phyloP scores from a whole-genome alignment of 352 stramenopile species.

The Saprolegnia parasitica region DNA sequence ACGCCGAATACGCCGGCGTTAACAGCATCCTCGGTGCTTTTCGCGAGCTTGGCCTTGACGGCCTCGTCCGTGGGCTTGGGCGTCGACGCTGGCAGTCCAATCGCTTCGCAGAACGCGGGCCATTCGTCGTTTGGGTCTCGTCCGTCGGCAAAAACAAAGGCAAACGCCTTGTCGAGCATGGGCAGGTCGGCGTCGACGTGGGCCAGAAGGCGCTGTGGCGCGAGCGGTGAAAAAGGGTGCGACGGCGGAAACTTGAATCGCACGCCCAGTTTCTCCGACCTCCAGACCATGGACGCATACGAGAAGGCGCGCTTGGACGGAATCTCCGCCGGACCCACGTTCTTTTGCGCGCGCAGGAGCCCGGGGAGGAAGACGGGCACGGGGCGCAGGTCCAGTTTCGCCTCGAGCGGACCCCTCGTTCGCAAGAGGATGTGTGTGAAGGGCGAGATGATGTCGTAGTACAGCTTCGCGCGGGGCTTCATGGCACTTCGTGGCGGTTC shows the following conservation, averaged over 20 bases:
- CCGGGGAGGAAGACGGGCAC: slow-evolving; percentile 25
- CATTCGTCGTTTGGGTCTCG: slow-evolving; percentile 20
- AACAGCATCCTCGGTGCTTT: slow-evolving; percentile 22
- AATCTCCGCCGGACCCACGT: slow-evolving; percentile 20
- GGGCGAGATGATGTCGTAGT: slow-evolving; percentile 29
- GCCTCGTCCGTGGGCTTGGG: slow-evolving; percentile 17
- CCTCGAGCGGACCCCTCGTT: slow-evolving; percentile 15
- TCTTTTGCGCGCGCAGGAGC: slow-evolving; percentile 10
- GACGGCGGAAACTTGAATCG: slow-evolving; percentile 16
- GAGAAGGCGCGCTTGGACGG: slow-evolving; percentile 16
- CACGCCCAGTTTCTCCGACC: slow-evolving; percentile 1
- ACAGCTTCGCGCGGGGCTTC: slow-evolving; percentile 8
- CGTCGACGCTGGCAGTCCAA: slow-evolving; percentile 12
- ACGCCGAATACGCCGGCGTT: slow-evolving; percentile 19
- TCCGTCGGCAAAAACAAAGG: slow-evolving; percentile 23
- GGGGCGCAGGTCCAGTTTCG: slow-evolving; percentile 19
- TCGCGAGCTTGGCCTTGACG: slow-evolving; percentile 16
- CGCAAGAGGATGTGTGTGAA: slow-evolving; percentile 22
- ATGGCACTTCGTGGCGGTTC: not conserved
- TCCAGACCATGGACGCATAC: slow-evolving; percentile 22
- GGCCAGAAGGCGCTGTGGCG: slow-evolving; percentile 9
- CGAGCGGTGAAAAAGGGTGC: slow-evolving; percentile 16
- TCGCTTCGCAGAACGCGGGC: slow-evolving; percentile 17
- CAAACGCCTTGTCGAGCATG: slow-evolving; percentile 23
- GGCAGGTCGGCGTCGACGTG: slow-evolving; percentile 14